Percentiles rank a stretch among this genome's conserved stretches.
phyloP scores from a whole-genome alignment of 2,329 filamentous ascomycete genomes.

The Aspergillus hortae region DNA sequence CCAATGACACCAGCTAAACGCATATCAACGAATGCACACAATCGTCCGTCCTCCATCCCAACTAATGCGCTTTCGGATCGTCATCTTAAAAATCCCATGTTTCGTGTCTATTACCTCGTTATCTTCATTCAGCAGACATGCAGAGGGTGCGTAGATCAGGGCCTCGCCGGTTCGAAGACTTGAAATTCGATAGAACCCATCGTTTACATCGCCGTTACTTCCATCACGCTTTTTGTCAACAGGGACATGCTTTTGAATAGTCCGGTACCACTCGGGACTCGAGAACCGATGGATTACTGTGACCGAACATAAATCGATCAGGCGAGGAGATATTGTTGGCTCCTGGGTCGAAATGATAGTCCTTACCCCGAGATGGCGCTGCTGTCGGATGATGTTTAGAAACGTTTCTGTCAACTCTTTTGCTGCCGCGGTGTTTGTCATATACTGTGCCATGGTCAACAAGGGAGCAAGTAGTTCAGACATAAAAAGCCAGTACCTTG shows the following conservation, averaged over 20 bases:
- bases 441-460: conserved; percentile 8
- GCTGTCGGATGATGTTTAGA: conserved; percentile 60
- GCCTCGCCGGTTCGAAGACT: conserved; percentile 23
- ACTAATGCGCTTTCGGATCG: conserved; percentile 20
- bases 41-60: conserved; percentile 24
- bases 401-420: conserved; percentile 55
- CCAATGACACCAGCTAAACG: no score
- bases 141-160: conserved; percentile 21
- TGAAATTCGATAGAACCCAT: conserved; percentile 19
- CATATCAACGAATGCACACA: conserved; percentile 13
- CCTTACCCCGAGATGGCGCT: conserved; percentile 63
- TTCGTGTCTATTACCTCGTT: conserved; percentile 13
- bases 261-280: conserved; percentile 57
- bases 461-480: no score
- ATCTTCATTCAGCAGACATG: conserved; percentile 15
- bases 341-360: conserved; percentile 72
- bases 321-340: conserved; percentile 62
- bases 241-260: conserved; percentile 44
- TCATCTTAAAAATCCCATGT: conserved; percentile 18
- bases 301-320: conserved; percentile 66
- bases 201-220: neutral
- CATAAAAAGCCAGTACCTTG: conserved; percentile 47
- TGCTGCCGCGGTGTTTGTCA: conserved; percentile 12
- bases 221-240: conserved; percentile 18
- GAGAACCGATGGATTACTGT: conserved; percentile 69